Conservation (phyloP, 345 rosid genomes). For the Excoecaria cochinchinensis region DNA sequence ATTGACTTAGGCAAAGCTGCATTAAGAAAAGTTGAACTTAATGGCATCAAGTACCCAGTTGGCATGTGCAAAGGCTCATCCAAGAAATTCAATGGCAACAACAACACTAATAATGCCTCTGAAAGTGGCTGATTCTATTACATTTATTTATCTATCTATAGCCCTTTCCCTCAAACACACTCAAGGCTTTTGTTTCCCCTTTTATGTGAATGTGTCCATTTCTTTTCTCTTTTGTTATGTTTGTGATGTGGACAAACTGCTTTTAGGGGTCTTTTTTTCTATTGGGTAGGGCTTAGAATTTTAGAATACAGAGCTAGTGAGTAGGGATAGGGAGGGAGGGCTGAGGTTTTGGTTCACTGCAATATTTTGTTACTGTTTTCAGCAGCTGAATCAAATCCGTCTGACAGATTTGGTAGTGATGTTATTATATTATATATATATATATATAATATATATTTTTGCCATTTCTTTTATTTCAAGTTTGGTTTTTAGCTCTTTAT, state of each 20-base stretch:
- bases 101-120: constrained; percentile 3
- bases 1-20: constrained; percentile 84
- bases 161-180: neutral
- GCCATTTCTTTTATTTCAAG: neutral
- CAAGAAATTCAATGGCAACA: constrained; percentile 5
- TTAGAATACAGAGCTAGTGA: neutral
- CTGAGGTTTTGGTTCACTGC: neutral
- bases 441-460: neutral
- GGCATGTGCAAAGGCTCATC: constrained; percentile 22
- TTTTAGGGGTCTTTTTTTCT: neutral
- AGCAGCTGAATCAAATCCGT: constrained; percentile 16
- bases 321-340: neutral
- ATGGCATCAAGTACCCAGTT: constrained; percentile 82
- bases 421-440: neutral
- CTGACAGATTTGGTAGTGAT: constrained; percentile 23
- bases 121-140: neutral
- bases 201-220: neutral
- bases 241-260: neutral
- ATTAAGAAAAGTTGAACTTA: constrained; percentile 64
- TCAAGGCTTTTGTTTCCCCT: neutral
- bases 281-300: neutral
- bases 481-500: neutral
- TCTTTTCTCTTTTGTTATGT: neutral
- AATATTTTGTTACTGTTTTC: constrained; percentile 7
- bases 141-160: neutral